Evolutionary conservation across 2,329 filamentous ascomycete species (phyloP).

Genomic region (Pseudogymnoascus sp.): DNA sequence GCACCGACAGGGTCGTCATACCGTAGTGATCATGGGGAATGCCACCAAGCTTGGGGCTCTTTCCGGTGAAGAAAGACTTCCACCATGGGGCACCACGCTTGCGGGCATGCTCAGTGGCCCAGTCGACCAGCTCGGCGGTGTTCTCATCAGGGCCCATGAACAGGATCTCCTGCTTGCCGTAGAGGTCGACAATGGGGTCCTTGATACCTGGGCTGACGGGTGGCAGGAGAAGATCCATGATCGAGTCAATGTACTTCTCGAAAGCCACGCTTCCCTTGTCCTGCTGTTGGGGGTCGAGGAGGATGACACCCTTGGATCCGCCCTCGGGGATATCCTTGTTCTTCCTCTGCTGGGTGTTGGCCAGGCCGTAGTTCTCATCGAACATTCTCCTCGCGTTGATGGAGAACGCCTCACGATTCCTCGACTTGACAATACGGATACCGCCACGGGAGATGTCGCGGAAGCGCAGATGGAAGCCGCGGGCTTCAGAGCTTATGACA

Average conservation of each 20-base stretch:
- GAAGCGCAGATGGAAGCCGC: constrained; percentile 96
- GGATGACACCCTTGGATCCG: constrained; percentile 93
- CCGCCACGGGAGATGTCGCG: constrained; percentile 93
- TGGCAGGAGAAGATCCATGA: constrained; percentile 85
- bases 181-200: constrained; percentile 92
- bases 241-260: constrained; percentile 99
- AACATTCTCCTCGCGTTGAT: constrained; percentile 97
- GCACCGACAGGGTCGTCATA: constrained; percentile 95
- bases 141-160: constrained; percentile 99
- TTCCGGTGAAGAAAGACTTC: constrained; percentile 99
- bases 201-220: constrained; percentile 94
- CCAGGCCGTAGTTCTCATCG: constrained; percentile 97
- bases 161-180: constrained; percentile 91
- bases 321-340: constrained; percentile 99
- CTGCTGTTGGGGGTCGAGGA: constrained; percentile 89
- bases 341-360: constrained; percentile 97
- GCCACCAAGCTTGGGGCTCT: constrained; percentile 89
- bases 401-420: constrained; percentile 88
- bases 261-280: constrained; percentile 88
- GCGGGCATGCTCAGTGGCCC: constrained; percentile 95
- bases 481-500: constrained; percentile 91
- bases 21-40: constrained; percentile 95
- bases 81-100: constrained; percentile 88
- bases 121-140: constrained; percentile 92
- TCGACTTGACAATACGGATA: constrained; percentile 97